phyloP scores from a whole-genome alignment of 2,329 filamentous ascomycete species.

The Pleomassaria siparia region DNA sequence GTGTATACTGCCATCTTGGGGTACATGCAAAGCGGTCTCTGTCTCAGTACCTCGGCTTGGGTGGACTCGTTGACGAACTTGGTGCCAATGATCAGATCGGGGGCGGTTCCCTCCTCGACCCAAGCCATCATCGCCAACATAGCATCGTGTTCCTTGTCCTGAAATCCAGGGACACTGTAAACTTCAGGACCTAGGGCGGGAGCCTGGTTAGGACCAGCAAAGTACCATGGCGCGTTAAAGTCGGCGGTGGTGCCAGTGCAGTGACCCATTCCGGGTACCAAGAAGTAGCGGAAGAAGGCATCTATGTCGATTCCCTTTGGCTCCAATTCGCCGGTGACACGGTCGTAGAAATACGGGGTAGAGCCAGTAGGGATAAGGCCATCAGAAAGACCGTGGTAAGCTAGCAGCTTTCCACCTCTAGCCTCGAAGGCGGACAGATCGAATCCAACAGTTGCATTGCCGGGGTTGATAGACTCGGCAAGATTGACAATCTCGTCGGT shows the following conservation, averaged over 20 bases:
- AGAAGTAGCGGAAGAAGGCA: slow-evolving; percentile 47
- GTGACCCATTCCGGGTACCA: slow-evolving; percentile 50
- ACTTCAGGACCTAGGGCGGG: slow-evolving; percentile 14
- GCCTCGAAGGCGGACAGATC: slow-evolving; percentile 51
- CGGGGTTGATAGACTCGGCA: slow-evolving; percentile 48
- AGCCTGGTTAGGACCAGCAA: slow-evolving; percentile 40
- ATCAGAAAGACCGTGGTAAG: slow-evolving; percentile 50
- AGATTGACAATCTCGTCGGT: slow-evolving; percentile 44
- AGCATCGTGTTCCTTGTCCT: slow-evolving; percentile 47
- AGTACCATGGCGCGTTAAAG: slow-evolving; percentile 49
- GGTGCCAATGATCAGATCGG: slow-evolving; percentile 39
- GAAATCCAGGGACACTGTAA: slow-evolving; percentile 30
- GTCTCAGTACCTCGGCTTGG: slow-evolving; percentile 24
- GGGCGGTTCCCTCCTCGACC: slow-evolving; percentile 45
- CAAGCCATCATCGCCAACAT: slow-evolving; percentile 50
- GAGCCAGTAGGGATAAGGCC: slow-evolving; percentile 53
- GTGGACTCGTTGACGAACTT: slow-evolving; percentile 30
- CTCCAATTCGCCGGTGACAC: slow-evolving; percentile 43
- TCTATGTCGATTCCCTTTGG: slow-evolving; percentile 40
- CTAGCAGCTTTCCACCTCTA: slow-evolving; percentile 45
- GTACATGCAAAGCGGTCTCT: slow-evolving; percentile 39
- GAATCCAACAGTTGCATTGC: slow-evolving; percentile 52
- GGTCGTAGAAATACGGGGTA: slow-evolving; percentile 55
- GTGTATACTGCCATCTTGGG: slow-evolving; percentile 33
- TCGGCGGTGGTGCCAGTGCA: slow-evolving; percentile 39